A percentile compares a stretch with the other conserved stretches of the same genome.
Conservation (phyloP, 805 yeast species). For the Ascoidea rubescens region DNA sequence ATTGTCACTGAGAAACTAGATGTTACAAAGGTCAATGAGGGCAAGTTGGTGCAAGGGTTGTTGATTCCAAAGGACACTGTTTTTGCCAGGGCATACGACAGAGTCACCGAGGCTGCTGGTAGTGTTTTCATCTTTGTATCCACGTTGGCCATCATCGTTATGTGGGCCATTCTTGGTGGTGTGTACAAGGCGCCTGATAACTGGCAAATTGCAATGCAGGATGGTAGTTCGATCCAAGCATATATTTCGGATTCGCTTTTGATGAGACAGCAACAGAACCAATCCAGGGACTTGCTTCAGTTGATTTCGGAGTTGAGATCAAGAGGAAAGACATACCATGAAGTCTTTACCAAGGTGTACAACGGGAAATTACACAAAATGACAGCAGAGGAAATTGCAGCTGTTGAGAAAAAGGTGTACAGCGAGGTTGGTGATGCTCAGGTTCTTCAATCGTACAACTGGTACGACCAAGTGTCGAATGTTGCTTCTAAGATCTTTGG, state of each 20-base stretch:
- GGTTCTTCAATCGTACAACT: constrained; percentile 14
- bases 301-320: constrained; percentile 18
- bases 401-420: background rate
- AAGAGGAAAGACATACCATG: constrained; percentile 15
- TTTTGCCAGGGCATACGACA: constrained; percentile 15
- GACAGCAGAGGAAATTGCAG: background rate
- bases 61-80: background rate
- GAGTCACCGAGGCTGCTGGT: constrained; percentile 17
- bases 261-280: constrained; percentile 24
- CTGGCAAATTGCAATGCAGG: constrained; percentile 29
- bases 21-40: background rate
- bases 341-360: constrained; percentile 7
- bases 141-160: constrained; percentile 16
- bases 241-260: constrained; percentile 26
- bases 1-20: background rate
- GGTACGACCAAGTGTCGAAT: constrained; percentile 22
- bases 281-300: constrained; percentile 16
- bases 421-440: constrained; percentile 7
- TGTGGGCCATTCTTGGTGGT: constrained; percentile 18
- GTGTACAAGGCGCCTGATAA: constrained; percentile 18
- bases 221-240: constrained; percentile 25
- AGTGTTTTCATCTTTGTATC: constrained; percentile 15
- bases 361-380: background rate
- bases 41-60: background rate
- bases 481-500: constrained; percentile 17